phyloP scores from a whole-genome alignment of 106 monocot genomes.

The Allium sativum region DNA sequence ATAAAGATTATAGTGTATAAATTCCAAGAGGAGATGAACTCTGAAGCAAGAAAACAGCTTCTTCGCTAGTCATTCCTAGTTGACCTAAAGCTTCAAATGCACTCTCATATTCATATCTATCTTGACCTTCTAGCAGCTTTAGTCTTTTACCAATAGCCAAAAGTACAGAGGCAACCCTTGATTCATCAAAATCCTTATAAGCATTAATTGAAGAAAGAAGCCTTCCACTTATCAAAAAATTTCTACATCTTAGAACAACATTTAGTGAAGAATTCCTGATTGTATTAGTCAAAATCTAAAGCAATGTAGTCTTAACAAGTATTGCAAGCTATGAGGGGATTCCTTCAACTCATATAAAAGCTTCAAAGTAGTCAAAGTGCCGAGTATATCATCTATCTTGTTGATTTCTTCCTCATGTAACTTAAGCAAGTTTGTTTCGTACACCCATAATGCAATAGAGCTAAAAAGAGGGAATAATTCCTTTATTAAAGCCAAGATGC shows the following conservation, averaged over 20 bases:
- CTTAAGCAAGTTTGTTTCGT: conserved; percentile 45
- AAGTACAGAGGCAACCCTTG: conserved; percentile 45
- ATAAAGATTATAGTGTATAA: conserved; percentile 57
- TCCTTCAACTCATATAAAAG: conserved; percentile 88
- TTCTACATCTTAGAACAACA: conserved; percentile 65
- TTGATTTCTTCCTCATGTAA: conserved; percentile 72
- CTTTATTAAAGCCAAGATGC: conserved; percentile 68
- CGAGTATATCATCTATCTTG: conserved; percentile 47
- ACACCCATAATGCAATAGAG: conserved; percentile 45
- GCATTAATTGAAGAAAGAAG: conserved; percentile 71
- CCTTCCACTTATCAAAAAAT: conserved; percentile 69
- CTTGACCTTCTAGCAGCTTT: conserved; percentile 30
- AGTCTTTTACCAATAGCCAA: conserved; percentile 53
- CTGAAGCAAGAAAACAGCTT: conserved; percentile 60
- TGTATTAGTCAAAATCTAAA: conserved; percentile 62
- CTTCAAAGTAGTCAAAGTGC: conserved; percentile 68
- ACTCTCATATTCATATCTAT: conserved; percentile 72
- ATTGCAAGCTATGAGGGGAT: conserved; percentile 53
- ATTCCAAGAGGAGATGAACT: conserved; percentile 43
- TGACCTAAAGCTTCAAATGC: conserved; percentile 81
- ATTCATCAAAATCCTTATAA: conserved; percentile 37
- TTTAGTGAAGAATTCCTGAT: conserved; percentile 67
- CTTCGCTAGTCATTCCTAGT: conserved; percentile 64
- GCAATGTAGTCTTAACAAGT: conserved; percentile 59
- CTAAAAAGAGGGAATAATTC: conserved; percentile 72